Evolutionary conservation across 2,329 filamentous ascomycete genomes (phyloP).

Genomic region (Xylaria sp.): DNA sequence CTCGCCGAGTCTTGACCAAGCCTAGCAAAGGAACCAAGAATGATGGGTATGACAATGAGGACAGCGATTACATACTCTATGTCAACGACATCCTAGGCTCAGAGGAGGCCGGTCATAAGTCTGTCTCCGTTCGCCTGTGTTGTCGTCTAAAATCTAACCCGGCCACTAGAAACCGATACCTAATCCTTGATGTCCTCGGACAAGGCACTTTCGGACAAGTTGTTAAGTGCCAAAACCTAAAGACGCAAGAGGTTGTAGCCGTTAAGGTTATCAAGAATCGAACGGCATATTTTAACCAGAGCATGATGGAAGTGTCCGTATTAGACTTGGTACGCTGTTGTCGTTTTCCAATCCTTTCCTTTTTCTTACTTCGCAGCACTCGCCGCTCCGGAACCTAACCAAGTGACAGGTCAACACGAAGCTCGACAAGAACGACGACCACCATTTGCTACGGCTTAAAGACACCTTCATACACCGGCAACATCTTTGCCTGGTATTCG

Average conservation of each 20-base stretch:
- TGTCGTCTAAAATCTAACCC: constrained; percentile 21
- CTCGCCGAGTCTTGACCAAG: constrained; percentile 92
- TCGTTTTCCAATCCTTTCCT: no score
- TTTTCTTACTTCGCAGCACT: background rate
- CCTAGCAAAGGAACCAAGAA: constrained; percentile 99
- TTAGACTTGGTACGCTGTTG: constrained; percentile 81
- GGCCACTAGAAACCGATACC: constrained; percentile 77
- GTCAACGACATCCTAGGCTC: constrained; percentile 98
- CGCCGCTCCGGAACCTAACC: constrained; percentile 35
- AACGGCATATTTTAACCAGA: constrained; percentile 99
- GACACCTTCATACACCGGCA: constrained; percentile 98
- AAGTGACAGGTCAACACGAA: constrained; percentile 83
- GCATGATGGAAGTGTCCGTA: constrained; percentile 99
- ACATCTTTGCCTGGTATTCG: constrained; percentile 95
- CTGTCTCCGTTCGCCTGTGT: constrained; percentile 42
- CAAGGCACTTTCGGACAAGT: constrained; percentile 99
- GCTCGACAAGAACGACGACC: constrained; percentile 98
- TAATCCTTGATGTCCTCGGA: constrained; percentile 94
- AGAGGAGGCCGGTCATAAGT: constrained; percentile 98
- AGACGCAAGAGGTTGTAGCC: constrained; percentile 97
- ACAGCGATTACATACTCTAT: constrained; percentile 98
- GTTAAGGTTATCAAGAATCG: constrained; percentile 99
- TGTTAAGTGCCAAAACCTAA: constrained; percentile 97
- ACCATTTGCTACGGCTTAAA: constrained; percentile 91
- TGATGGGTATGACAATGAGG: constrained; percentile 98